These are phyloP conservation scores for Monosporascus sp. DNA, from an alignment of 2,329 filamentous ascomycete genomes.

Conservation along the genomic window DNA sequence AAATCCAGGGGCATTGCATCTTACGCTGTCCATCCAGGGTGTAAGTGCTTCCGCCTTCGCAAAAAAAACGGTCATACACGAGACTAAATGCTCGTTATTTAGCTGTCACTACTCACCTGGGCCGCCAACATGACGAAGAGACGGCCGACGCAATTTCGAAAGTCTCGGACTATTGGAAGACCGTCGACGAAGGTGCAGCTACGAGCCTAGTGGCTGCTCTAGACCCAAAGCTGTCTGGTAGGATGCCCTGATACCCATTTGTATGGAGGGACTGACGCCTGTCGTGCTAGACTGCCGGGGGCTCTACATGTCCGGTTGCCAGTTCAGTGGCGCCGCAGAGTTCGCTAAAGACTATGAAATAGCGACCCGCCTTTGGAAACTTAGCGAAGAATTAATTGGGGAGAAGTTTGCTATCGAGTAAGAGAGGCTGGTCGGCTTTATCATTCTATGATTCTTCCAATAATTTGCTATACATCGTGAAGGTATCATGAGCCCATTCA, in stretches of 20 bases:
- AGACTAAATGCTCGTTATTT: neutral
- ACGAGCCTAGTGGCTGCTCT: conserved; percentile 31
- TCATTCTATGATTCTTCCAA: neutral
- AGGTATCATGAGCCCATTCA: neutral
- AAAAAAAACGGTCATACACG: too few relatives aligned
- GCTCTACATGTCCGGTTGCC: conserved; percentile 33
- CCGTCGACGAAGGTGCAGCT: conserved; percentile 26
- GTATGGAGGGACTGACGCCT: neutral
- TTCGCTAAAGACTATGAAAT: conserved; percentile 24
- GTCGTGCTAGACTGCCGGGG: conserved; percentile 22
- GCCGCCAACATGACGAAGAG: conserved; percentile 30
- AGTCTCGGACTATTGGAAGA: conserved; percentile 26
- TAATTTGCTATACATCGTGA: neutral
- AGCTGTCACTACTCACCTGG: conserved; percentile 31
- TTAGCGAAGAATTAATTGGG: conserved; percentile 36
- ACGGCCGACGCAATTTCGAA: conserved; percentile 21
- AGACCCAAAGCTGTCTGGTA: conserved; percentile 27
- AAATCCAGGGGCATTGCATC: conserved; percentile 26
- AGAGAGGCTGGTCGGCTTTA: neutral
- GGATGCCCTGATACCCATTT: conserved; percentile 1
- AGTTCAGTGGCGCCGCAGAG: conserved; percentile 24
- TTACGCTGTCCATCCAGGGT: conserved; percentile 39
- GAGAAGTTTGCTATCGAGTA: conserved; percentile 27
- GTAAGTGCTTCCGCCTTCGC: conserved; percentile 13
- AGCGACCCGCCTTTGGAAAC: conserved; percentile 33